Base-by-base conservation (phyloP, 495 filamentous ascomycete species). In the Pyronema domesticum region DNA sequence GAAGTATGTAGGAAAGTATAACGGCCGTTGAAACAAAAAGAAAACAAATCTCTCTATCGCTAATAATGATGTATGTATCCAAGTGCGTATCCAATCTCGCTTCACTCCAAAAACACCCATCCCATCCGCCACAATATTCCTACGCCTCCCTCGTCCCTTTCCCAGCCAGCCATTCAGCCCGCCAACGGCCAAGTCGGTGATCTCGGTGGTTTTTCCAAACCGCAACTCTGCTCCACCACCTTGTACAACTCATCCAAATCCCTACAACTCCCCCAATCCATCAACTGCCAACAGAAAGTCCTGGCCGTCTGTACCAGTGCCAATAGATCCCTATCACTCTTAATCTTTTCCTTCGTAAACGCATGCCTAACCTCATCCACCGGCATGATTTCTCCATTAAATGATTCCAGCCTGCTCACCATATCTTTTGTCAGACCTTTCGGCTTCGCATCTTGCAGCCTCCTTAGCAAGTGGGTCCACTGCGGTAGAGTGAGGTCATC, bases 211-310 rank as follows among this genome's bases (percentile, higher is more conserved):
- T 5, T 30, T 5, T 30, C 23, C 23, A 30, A 2, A 2, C 2
- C 5, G 5, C 23, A 30, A 2, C 39, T 43, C 34, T 33, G 1
- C 46, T 65, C 62, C 3, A 65, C 19, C 18, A 58, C n/a, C 7
- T 33, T 51, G 49, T 65, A 65, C 8, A 65, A 14, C 2, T 57
- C 54, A 15, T 65, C 63, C 35, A 65, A 50, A 33, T 59, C 45
- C 15, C 42, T 55, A 9, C 63, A 65, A 19, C 40, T 65, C n/a
- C 59, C 62, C 63, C 63, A 65, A 50, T 65, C 62, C 37, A 56
- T 61, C 46, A 65, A 46, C 46, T 65, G 63, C 63, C 63, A 65
- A n/a, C 62, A 65, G 35, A 65, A 65, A 23, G 53, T 63, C 18
- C 63, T 55, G 17, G 63, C 57, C 40, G 59, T 57, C 37, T 65